Conservation (phyloP, 176 grass and related monocot genomes). For the Carex littledalei region DNA sequence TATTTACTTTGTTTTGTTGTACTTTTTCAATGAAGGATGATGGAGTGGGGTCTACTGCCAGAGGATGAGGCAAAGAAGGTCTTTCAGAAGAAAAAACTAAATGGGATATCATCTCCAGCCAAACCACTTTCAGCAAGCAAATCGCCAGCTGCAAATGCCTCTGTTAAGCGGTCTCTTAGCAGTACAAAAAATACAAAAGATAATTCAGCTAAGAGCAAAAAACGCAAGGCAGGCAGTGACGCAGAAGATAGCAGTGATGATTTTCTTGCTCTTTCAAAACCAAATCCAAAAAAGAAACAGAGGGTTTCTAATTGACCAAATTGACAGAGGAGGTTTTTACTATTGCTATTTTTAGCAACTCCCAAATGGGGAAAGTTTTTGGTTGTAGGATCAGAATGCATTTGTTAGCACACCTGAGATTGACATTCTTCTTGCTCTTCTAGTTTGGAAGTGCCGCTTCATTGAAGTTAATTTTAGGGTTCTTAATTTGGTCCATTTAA, state of each 20-base stretch:
- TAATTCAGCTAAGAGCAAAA: conserved; percentile 8
- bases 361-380: not conserved
- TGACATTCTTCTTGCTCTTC: not conserved
- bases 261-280: not conserved
- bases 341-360: not conserved
- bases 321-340: not conserved
- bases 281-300: conserved; percentile 8
- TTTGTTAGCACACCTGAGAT: not conserved
- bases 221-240: not conserved
- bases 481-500: not conserved
- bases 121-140: not conserved
- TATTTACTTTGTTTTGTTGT: not conserved
- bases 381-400: not conserved
- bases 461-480: not conserved
- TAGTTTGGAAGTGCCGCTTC: not conserved
- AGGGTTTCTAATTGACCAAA: conserved; percentile 10
- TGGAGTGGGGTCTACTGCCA: conserved; percentile 15
- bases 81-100: conserved; percentile 13
- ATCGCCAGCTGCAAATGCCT: not conserved
- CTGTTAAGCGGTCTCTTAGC: not conserved
- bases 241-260: conserved; percentile 11
- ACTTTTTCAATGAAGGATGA: conserved; percentile 8
- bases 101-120: not conserved
- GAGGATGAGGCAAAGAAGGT: not conserved
- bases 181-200: conserved; percentile 1